Base-by-base conservation (phyloP, 192 early-diverging fungal genomes). In the Polychytrium aggregatum region DNA sequence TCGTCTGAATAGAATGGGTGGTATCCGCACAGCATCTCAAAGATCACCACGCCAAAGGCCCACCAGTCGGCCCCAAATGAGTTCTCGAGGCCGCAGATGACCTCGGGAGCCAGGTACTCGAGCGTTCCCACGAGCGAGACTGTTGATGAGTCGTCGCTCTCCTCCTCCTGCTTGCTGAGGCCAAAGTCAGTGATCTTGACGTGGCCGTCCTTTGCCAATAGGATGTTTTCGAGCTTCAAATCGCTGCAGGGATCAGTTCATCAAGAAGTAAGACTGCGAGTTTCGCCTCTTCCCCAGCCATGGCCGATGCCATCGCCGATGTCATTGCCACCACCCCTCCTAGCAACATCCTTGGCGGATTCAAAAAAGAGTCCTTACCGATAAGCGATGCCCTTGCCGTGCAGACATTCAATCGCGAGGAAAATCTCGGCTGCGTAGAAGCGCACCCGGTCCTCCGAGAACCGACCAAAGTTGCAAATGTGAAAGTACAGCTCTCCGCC, bases 401-500 rank as follows among this genome's bases (percentile, higher is more conserved):
- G 74, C 38, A 77, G 47, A 53, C 61, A 72, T 22, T 63, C 47
- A 17, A 77, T 21, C 0, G 50, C 73, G 18, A 71, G 48, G 6
- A 61, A 25, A 20, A 77, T 52, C 44, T 77, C 68, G 1, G 74
- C 74, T 2, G 48, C 57, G 50, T 72, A 77, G 26, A 77, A 70
- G 29, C 55, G 14, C 5, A 71, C 63, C 20, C 71, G 30, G n/a
- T 62, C 57, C 42, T 77, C 73, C 0, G 46, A 37, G 38, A 76
- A 76, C 30, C 68, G 48, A 2, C 71, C 71, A 52, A 65, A 74
- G 18, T 67, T 57, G 33, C 45, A 37, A 65, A 97, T 64, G 55
- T 96, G 86, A 39, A 83, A 90, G 56, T 87, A 89, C 43, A 97
- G 70, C 62, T 97, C 93, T 31, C 93, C 93, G 33, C 93, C 93